Percentiles rank a stretch among this genome's conserved stretches.
phyloP scores from a whole-genome alignment of 352 stramenopile species.

The Peronospora destructor region DNA sequence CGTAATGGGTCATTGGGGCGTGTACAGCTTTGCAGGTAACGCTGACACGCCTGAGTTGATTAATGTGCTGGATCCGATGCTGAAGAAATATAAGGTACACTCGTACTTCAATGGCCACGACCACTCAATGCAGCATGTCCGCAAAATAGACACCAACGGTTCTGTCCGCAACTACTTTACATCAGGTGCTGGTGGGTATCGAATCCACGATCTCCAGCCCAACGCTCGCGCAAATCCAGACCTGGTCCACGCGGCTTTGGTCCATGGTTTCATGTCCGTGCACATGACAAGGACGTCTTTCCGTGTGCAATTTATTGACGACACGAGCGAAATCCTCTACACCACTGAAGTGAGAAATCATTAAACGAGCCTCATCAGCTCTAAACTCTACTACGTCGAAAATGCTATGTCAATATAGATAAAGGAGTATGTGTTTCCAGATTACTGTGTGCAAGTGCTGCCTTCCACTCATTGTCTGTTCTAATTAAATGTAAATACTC shows the following conservation, averaged over 20 bases:
- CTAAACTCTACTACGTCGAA: not conserved
- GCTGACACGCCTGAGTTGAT: conserved; percentile 75
- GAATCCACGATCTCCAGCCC: conserved; percentile 55
- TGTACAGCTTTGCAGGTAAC: conserved; percentile 83
- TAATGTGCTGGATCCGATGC: conserved; percentile 52
- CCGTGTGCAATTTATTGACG: conserved; percentile 70
- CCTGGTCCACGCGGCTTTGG: conserved; percentile 75
- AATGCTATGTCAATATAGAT: conserved; percentile 13
- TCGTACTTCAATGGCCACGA: conserved; percentile 86
- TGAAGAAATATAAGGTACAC: conserved; percentile 79
- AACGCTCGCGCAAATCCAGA: conserved; percentile 60
- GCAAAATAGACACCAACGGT: conserved; percentile 32
- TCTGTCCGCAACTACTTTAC: conserved; percentile 73
- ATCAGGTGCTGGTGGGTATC: conserved; percentile 70
- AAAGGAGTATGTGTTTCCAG: conserved; percentile 25
- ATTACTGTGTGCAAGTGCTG: conserved; percentile 12
- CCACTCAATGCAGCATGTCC: conserved; percentile 79
- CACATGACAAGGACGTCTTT: conserved; percentile 58
- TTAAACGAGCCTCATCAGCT: conserved; percentile 5
- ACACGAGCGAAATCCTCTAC: conserved; percentile 65
- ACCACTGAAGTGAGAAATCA: conserved; percentile 67
- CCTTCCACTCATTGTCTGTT: conserved; percentile 19
- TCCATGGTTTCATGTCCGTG: conserved; percentile 82
- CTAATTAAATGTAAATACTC: conserved; percentile 17
- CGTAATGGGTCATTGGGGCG: conserved; percentile 76